Percentiles rank a stretch among this genome's conserved stretches.
Conservation (phyloP, 148 eudicot genomes). For the Oxyria digyna region DNA sequence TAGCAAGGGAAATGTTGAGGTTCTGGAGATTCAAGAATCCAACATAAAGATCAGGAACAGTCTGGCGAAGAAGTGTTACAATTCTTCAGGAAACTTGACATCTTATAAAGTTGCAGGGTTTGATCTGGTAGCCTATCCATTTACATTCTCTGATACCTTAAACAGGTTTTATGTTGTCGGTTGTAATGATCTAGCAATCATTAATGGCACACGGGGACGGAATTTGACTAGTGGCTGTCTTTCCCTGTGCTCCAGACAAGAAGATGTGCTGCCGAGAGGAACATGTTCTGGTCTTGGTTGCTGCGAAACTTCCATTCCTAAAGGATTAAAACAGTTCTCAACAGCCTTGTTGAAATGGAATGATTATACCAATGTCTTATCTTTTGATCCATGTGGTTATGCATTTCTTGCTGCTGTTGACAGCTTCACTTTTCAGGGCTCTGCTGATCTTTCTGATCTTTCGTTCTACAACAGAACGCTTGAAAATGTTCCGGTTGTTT, state of each 20-base stretch:
- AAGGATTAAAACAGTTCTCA: background rate
- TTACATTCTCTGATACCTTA: constrained; percentile 10
- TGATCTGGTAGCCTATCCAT: background rate
- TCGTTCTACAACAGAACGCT: background rate
- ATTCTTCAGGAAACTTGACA: background rate
- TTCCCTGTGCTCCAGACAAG: constrained; percentile 8
- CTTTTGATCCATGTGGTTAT: constrained; percentile 8
- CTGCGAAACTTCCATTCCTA: constrained; percentile 11
- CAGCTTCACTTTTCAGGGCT: constrained; percentile 11
- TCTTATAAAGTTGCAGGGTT: background rate
- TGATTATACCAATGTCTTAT: background rate
- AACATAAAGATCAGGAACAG: constrained; percentile 1
- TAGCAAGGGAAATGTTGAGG: background rate
- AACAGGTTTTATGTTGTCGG: constrained; percentile 14
- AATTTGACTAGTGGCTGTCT: constrained; percentile 11
- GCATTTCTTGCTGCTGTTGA: constrained; percentile 14
- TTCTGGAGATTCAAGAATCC: constrained; percentile 7
- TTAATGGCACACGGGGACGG: background rate
- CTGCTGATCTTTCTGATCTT: constrained; percentile 8
- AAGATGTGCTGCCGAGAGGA: constrained; percentile 8
- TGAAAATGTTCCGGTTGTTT: constrained; percentile 10
- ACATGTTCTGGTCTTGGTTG: constrained; percentile 20
- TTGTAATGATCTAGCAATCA: constrained; percentile 7
- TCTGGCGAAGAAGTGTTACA: background rate
- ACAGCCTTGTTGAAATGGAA: background rate